Evolutionary conservation across 116 monocot species (phyloP).

Genomic region (Iris pallida): DNA sequence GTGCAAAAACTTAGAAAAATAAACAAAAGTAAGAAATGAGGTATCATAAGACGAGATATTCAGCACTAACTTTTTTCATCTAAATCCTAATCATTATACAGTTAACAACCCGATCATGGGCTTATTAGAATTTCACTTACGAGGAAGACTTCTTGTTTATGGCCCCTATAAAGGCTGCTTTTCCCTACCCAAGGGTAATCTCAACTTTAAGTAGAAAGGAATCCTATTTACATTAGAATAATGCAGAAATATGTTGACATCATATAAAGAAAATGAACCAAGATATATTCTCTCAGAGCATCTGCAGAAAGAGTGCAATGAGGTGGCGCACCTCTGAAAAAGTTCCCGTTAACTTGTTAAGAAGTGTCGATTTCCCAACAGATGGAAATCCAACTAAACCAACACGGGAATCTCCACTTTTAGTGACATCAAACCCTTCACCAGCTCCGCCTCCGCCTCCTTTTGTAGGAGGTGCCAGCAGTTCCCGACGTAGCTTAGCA

Average conservation of each 20-base stretch:
- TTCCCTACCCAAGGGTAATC: not conserved
- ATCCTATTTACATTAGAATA: too few species aligned
- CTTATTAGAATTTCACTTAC: too few species aligned
- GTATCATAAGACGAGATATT: too few species aligned
- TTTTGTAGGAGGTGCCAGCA: slow-evolving; percentile 73
- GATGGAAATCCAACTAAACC: slow-evolving; percentile 98
- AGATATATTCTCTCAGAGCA: not conserved
- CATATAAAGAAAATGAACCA: not conserved
- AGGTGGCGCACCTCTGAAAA: slow-evolving; percentile 75
- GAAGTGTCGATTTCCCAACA: slow-evolving; percentile 95
- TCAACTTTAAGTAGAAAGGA: too few species aligned
- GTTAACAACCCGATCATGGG: too few species aligned
- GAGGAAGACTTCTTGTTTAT: not conserved
- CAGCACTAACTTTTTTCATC: too few species aligned
- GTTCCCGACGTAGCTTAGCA: slow-evolving; percentile 88
- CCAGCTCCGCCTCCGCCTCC: slow-evolving; percentile 84
- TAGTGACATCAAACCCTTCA: slow-evolving; percentile 98
- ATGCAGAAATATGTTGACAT: too few species aligned
- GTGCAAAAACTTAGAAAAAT: too few species aligned
- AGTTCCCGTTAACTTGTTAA: slow-evolving; percentile 94
- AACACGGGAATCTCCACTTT: slow-evolving; percentile 97
- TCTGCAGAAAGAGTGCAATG: not conserved
- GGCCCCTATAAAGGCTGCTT: not conserved
- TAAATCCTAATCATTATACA: too few species aligned
- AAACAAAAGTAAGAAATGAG: too few species aligned